These are phyloP conservation scores for Linnemannia exigua DNA, from an alignment of 192 early-diverging fungal genomes.

Conservation along the genomic window DNA sequence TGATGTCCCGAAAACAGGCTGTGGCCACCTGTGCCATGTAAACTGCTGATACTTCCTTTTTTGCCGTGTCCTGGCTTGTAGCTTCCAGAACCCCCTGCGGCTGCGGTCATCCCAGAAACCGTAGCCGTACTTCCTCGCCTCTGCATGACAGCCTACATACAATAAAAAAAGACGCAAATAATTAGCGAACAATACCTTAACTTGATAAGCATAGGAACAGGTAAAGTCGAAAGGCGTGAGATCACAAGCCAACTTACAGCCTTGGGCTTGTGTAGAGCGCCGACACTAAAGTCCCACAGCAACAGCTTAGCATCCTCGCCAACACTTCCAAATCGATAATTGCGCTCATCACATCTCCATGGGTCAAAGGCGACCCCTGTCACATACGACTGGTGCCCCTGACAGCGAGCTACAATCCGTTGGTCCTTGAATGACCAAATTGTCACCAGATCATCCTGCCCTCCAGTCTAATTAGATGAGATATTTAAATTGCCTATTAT, in stretches of 20 bases:
- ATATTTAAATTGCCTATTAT: constrained; percentile 5
- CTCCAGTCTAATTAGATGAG: constrained; percentile 72
- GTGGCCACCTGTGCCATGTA: constrained; percentile 32
- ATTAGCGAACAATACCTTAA: neutral
- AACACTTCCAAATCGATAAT: constrained; percentile 90
- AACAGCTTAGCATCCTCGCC: constrained; percentile 90
- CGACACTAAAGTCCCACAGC: constrained; percentile 95
- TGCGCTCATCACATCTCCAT: constrained; percentile 79
- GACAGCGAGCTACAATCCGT: constrained; percentile 87
- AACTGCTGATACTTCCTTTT: constrained; percentile 45
- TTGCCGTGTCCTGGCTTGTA: constrained; percentile 46
- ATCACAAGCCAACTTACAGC: constrained; percentile 53
- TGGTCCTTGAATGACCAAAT: constrained; percentile 89
- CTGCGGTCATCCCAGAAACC: constrained; percentile 20
- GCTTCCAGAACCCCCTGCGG: constrained; percentile 9
- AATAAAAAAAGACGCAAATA: neutral
- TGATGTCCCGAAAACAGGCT: constrained; percentile 52
- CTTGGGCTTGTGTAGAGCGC: constrained; percentile 82
- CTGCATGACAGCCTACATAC: constrained; percentile 32
- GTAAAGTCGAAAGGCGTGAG: neutral
- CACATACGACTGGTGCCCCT: constrained; percentile 94
- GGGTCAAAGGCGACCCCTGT: constrained; percentile 89
- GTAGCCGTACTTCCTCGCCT: constrained; percentile 55
- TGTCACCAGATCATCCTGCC: constrained; percentile 93
- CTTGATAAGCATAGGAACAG: neutral